Base-by-base conservation (phyloP, 73 alveolate genomes). In the Tetrahymena malaccensis region DNA sequence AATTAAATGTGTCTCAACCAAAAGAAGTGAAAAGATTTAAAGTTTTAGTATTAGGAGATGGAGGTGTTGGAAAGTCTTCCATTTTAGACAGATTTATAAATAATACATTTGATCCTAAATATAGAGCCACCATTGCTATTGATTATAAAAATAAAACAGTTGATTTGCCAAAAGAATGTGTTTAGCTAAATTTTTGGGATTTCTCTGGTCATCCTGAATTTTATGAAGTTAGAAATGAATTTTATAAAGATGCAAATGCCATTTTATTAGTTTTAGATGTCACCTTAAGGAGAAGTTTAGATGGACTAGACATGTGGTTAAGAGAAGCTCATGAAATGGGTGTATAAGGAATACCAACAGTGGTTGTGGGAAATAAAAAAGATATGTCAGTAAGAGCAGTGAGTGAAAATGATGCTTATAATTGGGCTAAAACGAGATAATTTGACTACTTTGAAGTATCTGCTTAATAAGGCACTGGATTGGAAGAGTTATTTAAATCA, bases 181-280 rank as follows among this genome's bases (percentile, higher is more conserved):
- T 70, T 35, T 43, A 94, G 96, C 40, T 94, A 0, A 95, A 89
- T 57, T 95, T 97, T 38, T 97, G 98, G 98, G 98, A 97, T 85
- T 95, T 97, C 27, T 93, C 97, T 85, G 98, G 98, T 21, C 96
- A 95, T 50, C 95, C 94, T 33, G 96, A 94, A 85, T 97, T 96
- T 94, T 95, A 96, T 8, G 98, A 97, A 84, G 98, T 97, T 44
- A 84, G 98, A 70, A 96, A 97, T 95, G 98, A 97, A 84, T 97
- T 97, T 94, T 97, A 97, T 93, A 95, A 96, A 93, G 98, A 97
- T 40, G 96, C 97, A 0, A 34, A 94, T 43, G 95, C 96, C 40
- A 93, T 97, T 34, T 34, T 97, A 84, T 84, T 97, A 85, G 97
- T 96, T 1, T 97, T 94, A 83, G 98, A 97, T 94, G 96, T 96